Percentiles rank a stretch among this genome's conserved stretches.
Evolutionary conservation across 2,329 filamentous ascomycete genomes (phyloP).

Genomic region (Aspergillus sergii): DNA sequence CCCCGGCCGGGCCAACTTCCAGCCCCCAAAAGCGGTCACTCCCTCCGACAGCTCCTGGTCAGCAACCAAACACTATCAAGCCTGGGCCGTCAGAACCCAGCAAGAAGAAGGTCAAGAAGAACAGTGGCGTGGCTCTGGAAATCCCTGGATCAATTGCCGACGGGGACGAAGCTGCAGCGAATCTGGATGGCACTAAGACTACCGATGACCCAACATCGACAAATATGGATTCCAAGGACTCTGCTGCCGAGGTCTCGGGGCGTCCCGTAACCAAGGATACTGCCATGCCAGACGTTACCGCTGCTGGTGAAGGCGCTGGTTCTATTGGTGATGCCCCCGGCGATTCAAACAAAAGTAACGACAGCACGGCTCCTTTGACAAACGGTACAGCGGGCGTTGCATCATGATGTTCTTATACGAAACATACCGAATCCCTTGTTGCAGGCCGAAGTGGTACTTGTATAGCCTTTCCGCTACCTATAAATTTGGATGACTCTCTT

Average conservation of each 20-base stretch:
- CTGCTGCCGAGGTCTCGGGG: conserved; percentile 13
- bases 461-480: neutral
- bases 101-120: conserved; percentile 48
- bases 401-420: conserved; percentile 16
- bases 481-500: conserved; percentile 1
- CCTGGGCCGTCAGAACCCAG: conserved; percentile 36
- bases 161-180: conserved; percentile 27
- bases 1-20: conserved; percentile 31
- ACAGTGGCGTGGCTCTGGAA: conserved; percentile 35
- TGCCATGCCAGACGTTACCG: conserved; percentile 17
- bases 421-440: neutral
- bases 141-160: conserved; percentile 28
- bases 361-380: conserved; percentile 42
- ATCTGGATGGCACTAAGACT: conserved; percentile 20
- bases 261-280: conserved; percentile 16
- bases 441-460: neutral
- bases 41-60: conserved; percentile 28
- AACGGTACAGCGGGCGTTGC: conserved; percentile 65
- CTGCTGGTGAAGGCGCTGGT: conserved; percentile 11
- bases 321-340: conserved; percentile 14
- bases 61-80: conserved; percentile 30
- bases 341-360: conserved; percentile 32
- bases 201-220: conserved; percentile 9
- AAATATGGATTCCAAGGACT: conserved; percentile 51
- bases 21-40: conserved; percentile 47